Evolutionary conservation across 202 grass and related monocot species (phyloP), one percentile per base, ranked within the genome.

Genomic region (Alloteropsis angusta): DNA sequence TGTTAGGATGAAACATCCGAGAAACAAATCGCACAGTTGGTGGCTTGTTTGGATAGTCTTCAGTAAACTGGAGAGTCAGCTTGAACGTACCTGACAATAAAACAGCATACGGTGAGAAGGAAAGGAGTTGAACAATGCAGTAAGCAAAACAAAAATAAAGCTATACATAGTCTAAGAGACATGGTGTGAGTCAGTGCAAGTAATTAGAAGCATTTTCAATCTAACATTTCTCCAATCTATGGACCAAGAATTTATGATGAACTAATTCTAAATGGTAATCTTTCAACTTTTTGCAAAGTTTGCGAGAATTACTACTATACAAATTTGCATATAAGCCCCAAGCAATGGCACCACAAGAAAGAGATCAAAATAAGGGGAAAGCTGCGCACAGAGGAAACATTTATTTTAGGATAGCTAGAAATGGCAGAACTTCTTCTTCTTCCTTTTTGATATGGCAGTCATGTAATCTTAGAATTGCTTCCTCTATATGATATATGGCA

Each of bases 1-100:
- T 93, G 79, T 93, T 93, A 38, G 88, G 91, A 75, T 93, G 91
- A 74, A 88, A 93, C 91, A 93, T 90, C 76, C 91, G 80, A 43
- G 91, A 93, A 88, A 90, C 88, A 85, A 93, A 93, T 19, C 85
- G 91, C 25, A 93, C 91, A 32, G 85, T 93, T 71, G 91, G 91
- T 55, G 91, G 87, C 58, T 93, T 93, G 66, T 93, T 93, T 25
- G 82, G 91, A 80, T 93, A 90, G 83, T 90, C 91, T 76, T 93
- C 85, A 21, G 80, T 83, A 61, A 90, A 88, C 68, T 90, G 87
- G 65, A 94, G 91, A 66, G 87, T 85, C 82, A 90, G 23, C 63
- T 93, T 93, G 69, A 93, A 90, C 75, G 87, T 93, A 90, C 91
- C 90, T 93, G 68, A 84, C 28, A 83, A 56, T 65, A 39, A 79